phyloP scores from a whole-genome alignment of 2,329 filamentous ascomycete genomes.

The Mollisiaceae sp. region DNA sequence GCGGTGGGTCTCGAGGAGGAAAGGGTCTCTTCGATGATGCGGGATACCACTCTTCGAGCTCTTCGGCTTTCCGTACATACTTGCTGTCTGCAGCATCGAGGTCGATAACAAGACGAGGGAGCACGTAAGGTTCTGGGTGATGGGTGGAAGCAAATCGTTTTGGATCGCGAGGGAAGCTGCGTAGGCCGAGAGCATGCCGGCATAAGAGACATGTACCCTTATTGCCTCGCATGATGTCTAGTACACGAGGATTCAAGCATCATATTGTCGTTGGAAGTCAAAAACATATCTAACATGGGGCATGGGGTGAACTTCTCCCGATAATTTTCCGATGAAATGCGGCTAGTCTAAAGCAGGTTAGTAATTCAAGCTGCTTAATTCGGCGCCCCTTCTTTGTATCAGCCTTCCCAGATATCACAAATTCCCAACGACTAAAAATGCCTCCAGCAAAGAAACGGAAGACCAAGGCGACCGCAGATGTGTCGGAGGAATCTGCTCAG shows the following conservation, averaged over 20 bases:
- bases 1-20: background rate
- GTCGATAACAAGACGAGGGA: slow-evolving; percentile 54
- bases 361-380: background rate
- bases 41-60: slow-evolving; percentile 11
- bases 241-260: background rate
- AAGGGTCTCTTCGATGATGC: background rate
- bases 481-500: slow-evolving; percentile 24
- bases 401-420: slow-evolving; percentile 5
- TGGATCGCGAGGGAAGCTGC: background rate
- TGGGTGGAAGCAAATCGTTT: slow-evolving; percentile 26
- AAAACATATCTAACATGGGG: no score
- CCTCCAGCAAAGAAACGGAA: slow-evolving; percentile 54
- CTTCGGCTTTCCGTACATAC: slow-evolving; percentile 46
- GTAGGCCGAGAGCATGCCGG: slow-evolving; percentile 18
- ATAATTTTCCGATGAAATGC: background rate
- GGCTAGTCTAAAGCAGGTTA: background rate
- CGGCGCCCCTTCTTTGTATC: slow-evolving; percentile 7
- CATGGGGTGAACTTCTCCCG: background rate
- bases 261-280: background rate
- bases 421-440: slow-evolving; percentile 36
- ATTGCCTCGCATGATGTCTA: slow-evolving; percentile 3
- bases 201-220: slow-evolving; percentile 21
- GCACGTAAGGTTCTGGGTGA: slow-evolving; percentile 37
- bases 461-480: slow-evolving; percentile 41
- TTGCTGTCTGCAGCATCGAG: slow-evolving; percentile 55